Conservation (phyloP, 179 eudicot species). For the Spinacia oleracea region DNA sequence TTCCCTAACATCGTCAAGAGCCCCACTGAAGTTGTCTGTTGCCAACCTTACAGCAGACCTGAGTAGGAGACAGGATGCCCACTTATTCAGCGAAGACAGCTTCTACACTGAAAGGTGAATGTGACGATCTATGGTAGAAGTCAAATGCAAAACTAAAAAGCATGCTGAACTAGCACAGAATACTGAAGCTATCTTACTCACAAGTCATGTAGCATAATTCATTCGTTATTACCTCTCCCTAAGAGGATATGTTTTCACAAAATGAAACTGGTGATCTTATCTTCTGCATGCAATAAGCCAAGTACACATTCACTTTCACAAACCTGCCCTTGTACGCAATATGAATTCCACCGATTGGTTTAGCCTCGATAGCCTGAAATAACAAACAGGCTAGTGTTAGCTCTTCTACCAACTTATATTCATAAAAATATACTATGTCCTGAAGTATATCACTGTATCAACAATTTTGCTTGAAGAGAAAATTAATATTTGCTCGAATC, state of each 20-base stretch:
- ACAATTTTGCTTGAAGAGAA: not conserved
- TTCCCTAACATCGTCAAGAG: constrained; percentile 77
- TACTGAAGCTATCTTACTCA: not conserved
- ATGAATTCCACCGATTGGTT: constrained; percentile 76
- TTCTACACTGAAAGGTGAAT: not conserved
- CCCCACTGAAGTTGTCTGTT: constrained; percentile 53
- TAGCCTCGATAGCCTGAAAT: constrained; percentile 76
- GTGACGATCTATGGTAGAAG: not conserved
- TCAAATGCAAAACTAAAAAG: not conserved
- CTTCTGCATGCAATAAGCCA: not conserved
- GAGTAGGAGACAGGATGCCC: constrained; percentile 26
- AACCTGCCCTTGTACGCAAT: constrained; percentile 65
- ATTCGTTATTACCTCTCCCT: not conserved
- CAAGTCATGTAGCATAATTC: not conserved
- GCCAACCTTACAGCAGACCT: constrained; percentile 66
- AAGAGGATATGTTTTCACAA: not conserved
- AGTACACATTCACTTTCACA: constrained; percentile 13
- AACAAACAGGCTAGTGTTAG: constrained; percentile 16
- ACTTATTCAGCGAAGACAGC: constrained; percentile 13
- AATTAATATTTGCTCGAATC: not conserved
- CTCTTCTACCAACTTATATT: not conserved
- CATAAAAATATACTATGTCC: not conserved
- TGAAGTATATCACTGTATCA: not conserved
- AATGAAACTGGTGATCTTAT: not conserved
- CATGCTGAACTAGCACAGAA: not conserved